Percentiles rank a stretch among this genome's conserved stretches.
Conservation (phyloP, 306 rosid species). For the Fragaria vesca region DNA sequence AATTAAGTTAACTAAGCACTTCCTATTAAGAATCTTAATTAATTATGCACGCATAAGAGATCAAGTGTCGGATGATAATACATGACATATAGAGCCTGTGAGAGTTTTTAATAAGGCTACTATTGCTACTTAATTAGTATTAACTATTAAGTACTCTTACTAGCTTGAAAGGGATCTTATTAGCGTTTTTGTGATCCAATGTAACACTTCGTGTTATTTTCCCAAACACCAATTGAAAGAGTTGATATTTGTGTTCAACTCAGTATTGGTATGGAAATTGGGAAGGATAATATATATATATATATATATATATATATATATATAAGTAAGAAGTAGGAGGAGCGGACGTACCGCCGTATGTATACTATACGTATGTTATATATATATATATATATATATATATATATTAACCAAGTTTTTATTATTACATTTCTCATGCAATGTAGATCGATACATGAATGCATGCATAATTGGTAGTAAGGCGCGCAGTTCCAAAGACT, state of each 20-base stretch:
- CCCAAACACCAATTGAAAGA: background rate
- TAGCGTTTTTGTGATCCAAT: background rate
- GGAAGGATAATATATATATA: background rate
- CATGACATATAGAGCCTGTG: background rate
- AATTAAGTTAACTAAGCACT: background rate
- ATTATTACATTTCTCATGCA: background rate
- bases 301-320: too few relatives aligned
- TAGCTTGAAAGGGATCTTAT: background rate
- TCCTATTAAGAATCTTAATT: slow-evolving; percentile 1
- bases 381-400: background rate
- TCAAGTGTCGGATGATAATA: background rate
- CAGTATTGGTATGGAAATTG: background rate
- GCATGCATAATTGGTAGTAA: background rate
- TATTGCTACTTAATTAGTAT: background rate
- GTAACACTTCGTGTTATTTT: background rate
- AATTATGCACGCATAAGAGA: background rate
- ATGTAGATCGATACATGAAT: background rate
- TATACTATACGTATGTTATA: too few relatives aligned
- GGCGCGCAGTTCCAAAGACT: background rate
- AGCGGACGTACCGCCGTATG: too few relatives aligned
- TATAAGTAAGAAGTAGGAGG: too few relatives aligned
- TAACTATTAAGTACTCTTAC: background rate
- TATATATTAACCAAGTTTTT: background rate
- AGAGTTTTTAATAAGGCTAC: slow-evolving; percentile 1
- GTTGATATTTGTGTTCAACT: background rate